phyloP scores from a whole-genome alignment of 2,329 filamentous ascomycete species.

The Xylaria hypoxylon region DNA sequence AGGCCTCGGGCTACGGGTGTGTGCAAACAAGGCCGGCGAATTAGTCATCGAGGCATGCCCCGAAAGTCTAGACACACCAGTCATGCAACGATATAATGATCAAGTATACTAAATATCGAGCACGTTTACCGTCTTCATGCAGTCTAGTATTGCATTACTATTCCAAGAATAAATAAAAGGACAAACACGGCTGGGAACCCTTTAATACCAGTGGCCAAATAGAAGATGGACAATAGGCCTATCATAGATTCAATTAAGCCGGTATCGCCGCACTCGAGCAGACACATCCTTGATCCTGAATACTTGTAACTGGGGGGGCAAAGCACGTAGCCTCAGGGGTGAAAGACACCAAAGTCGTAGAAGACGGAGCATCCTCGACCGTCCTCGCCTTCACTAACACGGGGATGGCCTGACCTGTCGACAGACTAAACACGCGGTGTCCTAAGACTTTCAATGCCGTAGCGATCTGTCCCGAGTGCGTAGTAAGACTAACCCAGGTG shows the following conservation, averaged over 20 bases:
- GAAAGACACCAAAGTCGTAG: conserved; percentile 53
- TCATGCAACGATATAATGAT: not conserved
- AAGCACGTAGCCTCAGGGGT: conserved; percentile 58
- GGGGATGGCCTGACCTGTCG: conserved; percentile 76
- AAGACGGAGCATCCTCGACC: conserved; percentile 43
- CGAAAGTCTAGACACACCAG: not conserved
- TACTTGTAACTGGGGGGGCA: conserved; percentile 58
- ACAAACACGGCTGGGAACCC: too few species aligned
- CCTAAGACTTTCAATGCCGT: conserved; percentile 66
- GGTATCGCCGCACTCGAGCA: conserved; percentile 47
- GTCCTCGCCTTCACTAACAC: conserved; percentile 72
- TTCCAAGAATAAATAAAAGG: too few species aligned
- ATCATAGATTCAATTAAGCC: not conserved
- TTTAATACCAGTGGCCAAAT: too few species aligned
- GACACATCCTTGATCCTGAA: conserved; percentile 56
- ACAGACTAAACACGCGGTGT: conserved; percentile 70
- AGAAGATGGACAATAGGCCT: too few species aligned
- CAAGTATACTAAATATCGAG: not conserved
- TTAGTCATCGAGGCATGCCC: not conserved
- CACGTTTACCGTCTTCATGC: too few species aligned
- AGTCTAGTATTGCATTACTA: too few species aligned
- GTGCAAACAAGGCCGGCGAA: not conserved
- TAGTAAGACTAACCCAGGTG: conserved; percentile 70
- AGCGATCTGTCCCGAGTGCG: conserved; percentile 68
- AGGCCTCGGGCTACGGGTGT: not conserved